Conservation (phyloP, 75 land plant genomes). For the Pseudotsuga menziesii region DNA sequence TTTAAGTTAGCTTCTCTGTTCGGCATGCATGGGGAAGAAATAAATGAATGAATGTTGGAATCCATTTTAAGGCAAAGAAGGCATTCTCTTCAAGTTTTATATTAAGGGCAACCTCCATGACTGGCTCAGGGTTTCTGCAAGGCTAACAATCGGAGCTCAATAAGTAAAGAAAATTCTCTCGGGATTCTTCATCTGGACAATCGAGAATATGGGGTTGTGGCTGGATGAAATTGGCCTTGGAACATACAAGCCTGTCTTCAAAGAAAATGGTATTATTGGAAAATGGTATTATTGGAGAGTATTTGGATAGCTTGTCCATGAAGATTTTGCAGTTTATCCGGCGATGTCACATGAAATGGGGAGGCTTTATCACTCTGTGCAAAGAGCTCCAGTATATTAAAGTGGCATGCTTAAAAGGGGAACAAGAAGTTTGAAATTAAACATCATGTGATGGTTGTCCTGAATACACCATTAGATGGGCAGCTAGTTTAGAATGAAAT, state of each 20-base stretch:
- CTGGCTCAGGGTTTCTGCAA: background rate
- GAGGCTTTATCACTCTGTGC: constrained; percentile 25
- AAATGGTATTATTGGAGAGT: constrained; percentile 32
- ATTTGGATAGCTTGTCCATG: constrained; percentile 27
- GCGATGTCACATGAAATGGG: constrained; percentile 40
- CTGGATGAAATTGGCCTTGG: constrained; percentile 29
- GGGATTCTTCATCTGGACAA: constrained; percentile 25
- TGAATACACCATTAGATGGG: constrained; percentile 53
- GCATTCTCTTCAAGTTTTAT: too few species aligned
- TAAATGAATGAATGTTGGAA: background rate
- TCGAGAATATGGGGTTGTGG: constrained; percentile 32
- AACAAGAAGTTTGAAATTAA: constrained; percentile 25
- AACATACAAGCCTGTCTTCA: constrained; percentile 23
- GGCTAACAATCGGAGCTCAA: background rate
- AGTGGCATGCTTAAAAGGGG: constrained; percentile 35
- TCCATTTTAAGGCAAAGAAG: background rate
- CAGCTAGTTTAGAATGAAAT: constrained; percentile 83
- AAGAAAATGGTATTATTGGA: too few species aligned
- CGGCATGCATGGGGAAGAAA: background rate
- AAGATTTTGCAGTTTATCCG: constrained; percentile 31
- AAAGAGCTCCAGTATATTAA: constrained; percentile 25
- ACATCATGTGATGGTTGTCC: constrained; percentile 50
- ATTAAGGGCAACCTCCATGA: background rate
- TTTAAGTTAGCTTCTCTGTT: background rate
- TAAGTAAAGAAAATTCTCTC: constrained; percentile 13